Percentiles rank a stretch among this genome's conserved stretches.
These are phyloP conservation scores for Raphanus raphanistrum DNA, from an alignment of 345 rosid species.

Conservation along the genomic window DNA sequence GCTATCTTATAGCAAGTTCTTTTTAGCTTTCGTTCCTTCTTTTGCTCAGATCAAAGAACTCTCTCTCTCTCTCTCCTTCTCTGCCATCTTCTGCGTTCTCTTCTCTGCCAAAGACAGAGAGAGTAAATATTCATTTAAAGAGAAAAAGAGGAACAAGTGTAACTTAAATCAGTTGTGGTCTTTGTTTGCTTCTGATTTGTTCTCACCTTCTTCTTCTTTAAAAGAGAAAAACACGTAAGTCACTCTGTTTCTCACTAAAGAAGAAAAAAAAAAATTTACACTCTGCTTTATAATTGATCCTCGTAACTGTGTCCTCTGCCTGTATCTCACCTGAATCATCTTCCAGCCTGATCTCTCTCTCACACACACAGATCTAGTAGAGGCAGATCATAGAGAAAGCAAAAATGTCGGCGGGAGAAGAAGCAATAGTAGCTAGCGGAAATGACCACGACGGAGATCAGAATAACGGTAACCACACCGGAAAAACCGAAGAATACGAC, in stretches of 20 bases:
- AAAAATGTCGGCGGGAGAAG: constrained; percentile 71
- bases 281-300: constrained; percentile 1
- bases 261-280: constrained; percentile 4
- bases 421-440: constrained; percentile 69
- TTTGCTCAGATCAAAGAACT: constrained; percentile 34
- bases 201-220: constrained; percentile 30
- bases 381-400: neutral
- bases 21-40: constrained; percentile 39
- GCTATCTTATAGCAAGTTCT: constrained; percentile 25
- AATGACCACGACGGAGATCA: constrained; percentile 51
- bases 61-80: constrained; percentile 22
- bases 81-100: constrained; percentile 25
- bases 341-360: neutral
- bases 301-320: neutral
- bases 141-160: constrained; percentile 17
- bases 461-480: constrained; percentile 36
- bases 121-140: neutral
- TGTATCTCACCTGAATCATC: constrained; percentile 19
- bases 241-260: neutral
- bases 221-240: constrained; percentile 25
- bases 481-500: constrained; percentile 39
- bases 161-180: constrained; percentile 12
- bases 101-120: constrained; percentile 12
- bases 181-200: constrained; percentile 33
- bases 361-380: constrained; percentile 31